These are phyloP conservation scores for Eucalyptus rudis DNA, from an alignment of 345 rosid genomes.

Conservation along the genomic window DNA sequence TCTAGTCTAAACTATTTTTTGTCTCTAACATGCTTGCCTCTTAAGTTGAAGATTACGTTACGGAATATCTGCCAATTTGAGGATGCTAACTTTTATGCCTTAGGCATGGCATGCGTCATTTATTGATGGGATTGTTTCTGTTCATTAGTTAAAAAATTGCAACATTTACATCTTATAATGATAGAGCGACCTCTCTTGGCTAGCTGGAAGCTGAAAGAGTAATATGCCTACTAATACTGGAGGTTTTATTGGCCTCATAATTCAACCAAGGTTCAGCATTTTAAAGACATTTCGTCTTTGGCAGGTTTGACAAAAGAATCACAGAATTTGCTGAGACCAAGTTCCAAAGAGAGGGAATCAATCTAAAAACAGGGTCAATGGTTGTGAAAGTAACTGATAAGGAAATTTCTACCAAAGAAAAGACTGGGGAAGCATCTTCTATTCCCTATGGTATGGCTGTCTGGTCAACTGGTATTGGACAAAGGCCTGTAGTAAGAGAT, in stretches of 20 bases:
- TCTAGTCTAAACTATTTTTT: background rate
- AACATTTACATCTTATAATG: background rate
- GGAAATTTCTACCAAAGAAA: slow-evolving; percentile 73
- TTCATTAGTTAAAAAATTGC: background rate
- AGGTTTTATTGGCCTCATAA: background rate
- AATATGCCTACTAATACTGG: background rate
- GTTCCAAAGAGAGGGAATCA: slow-evolving; percentile 81
- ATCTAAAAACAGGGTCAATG: slow-evolving; percentile 91
- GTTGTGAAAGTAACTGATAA: slow-evolving; percentile 66
- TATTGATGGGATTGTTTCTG: background rate
- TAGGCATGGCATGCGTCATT: background rate
- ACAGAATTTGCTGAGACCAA: slow-evolving; percentile 90
- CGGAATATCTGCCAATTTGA: background rate
- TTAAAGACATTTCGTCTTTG: background rate
- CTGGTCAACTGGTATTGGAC: slow-evolving; percentile 99
- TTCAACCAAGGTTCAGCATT: too few relatives aligned
- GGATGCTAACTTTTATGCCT: background rate
- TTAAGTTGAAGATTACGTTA: background rate
- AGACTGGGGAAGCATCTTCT: slow-evolving; percentile 36
- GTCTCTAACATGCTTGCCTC: background rate
- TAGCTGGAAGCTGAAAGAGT: background rate
- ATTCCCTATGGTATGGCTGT: slow-evolving; percentile 94
- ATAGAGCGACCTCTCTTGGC: background rate
- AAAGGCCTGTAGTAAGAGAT: slow-evolving; percentile 69
- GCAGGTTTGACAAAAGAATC: slow-evolving; percentile 99